Evolutionary conservation across 1,284 basidiomycete species (phyloP).

Genomic region (Ganoderma resinaceum): DNA sequence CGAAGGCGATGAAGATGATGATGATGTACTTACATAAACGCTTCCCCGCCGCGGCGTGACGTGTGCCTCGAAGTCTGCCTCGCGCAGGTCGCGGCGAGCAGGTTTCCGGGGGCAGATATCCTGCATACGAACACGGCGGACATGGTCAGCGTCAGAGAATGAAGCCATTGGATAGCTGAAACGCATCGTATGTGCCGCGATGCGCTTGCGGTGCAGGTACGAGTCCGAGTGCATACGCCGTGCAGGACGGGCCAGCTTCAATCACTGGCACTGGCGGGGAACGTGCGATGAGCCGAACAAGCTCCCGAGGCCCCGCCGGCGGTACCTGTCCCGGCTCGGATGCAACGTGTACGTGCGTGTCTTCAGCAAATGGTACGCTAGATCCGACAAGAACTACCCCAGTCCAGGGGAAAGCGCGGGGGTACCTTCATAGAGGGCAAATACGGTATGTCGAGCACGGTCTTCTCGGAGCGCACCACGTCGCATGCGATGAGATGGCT

Average conservation of each 20-base stretch:
- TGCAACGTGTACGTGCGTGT: background rate
- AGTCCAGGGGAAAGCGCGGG: background rate
- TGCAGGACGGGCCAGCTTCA: background rate
- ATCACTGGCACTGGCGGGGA: too few species aligned
- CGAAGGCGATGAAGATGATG: too few species aligned
- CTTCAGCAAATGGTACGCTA: background rate
- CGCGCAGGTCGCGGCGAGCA: conserved; percentile 3
- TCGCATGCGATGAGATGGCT: background rate
- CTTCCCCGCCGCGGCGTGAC: background rate
- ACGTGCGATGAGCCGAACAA: background rate
- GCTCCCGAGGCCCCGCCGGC: background rate
- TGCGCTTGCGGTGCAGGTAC: background rate
- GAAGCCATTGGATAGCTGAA: too few species aligned
- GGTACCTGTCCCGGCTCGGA: background rate
- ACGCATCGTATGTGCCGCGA: conserved; percentile 2
- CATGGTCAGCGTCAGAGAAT: too few species aligned
- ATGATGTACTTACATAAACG: background rate
- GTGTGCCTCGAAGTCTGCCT: background rate
- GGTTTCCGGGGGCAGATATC: conserved; percentile 24
- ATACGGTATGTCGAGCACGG: background rate
- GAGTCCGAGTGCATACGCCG: background rate
- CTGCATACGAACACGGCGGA: background rate
- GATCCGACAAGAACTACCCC: background rate
- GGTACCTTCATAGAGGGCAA: background rate
- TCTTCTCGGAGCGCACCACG: background rate